phyloP scores from a whole-genome alignment of 768 basidiomycete species.

The Daedaleopsis nitida region DNA sequence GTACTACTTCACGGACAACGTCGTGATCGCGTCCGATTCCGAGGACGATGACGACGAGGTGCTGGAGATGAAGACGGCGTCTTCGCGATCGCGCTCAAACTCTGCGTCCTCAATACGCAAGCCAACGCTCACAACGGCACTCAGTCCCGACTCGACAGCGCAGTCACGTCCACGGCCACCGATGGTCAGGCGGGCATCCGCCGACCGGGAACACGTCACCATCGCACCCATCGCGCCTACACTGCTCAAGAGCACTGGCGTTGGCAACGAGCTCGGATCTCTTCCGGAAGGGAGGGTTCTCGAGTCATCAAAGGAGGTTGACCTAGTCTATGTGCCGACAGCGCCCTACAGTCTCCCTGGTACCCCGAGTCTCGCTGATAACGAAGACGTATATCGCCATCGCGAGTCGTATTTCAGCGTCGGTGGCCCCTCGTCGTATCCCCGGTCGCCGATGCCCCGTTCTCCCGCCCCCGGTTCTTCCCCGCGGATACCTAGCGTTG shows the following conservation, averaged over 20 bases:
- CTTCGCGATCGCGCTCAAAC: constrained; percentile 40
- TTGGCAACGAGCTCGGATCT: constrained; percentile 39
- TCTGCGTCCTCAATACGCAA: constrained; percentile 38
- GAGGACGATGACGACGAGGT: constrained; percentile 56
- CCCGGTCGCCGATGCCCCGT: constrained; percentile 14
- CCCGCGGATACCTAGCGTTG: constrained; percentile 23
- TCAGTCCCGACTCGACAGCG: constrained; percentile 19
- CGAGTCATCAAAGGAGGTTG: constrained; percentile 42
- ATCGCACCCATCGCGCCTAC: constrained; percentile 81
- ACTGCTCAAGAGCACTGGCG: constrained; percentile 76
- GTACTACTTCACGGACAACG: constrained; percentile 21
- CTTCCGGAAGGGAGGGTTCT: constrained; percentile 31
- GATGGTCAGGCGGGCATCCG: constrained; percentile 32
- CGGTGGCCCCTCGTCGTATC: constrained; percentile 25
- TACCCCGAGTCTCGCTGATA: constrained; percentile 23
- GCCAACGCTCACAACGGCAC: constrained; percentile 24
- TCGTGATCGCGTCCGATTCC: constrained; percentile 28
- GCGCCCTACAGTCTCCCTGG: constrained; percentile 30
- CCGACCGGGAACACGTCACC: constrained; percentile 58
- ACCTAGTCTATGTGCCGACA: constrained; percentile 70
- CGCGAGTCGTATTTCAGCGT: constrained; percentile 40
- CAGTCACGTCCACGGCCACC: constrained; percentile 30
- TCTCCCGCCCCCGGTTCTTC: constrained; percentile 19
- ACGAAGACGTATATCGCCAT: constrained; percentile 38
- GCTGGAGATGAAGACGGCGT: constrained; percentile 62